These are phyloP conservation scores for Amanita inopinata DNA, from an alignment of 768 basidiomycete species.

Conservation along the genomic window DNA sequence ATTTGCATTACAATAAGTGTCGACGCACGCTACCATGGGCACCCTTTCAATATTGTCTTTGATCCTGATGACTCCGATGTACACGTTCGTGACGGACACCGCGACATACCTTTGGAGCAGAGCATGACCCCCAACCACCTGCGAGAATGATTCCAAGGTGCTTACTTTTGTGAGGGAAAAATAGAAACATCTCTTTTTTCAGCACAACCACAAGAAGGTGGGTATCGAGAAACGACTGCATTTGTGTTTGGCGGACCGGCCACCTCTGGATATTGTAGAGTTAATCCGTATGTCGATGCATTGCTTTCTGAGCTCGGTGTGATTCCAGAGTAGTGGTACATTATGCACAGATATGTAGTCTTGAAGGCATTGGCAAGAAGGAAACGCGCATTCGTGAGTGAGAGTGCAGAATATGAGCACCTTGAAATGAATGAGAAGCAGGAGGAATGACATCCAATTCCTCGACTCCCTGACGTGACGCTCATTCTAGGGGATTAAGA, in stretches of 20 bases:
- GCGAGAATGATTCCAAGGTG: neutral
- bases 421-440: neutral
- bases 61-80: slow-evolving; percentile 24
- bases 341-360: slow-evolving; percentile 5
- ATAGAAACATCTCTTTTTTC: slow-evolving; percentile 5
- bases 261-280: slow-evolving; percentile 7
- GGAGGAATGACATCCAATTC: slow-evolving; percentile 8
- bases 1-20: neutral
- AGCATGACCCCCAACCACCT: neutral
- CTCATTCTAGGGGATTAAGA: neutral
- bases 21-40: slow-evolving; percentile 44
- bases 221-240: slow-evolving; percentile 6
- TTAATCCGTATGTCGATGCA: slow-evolving; percentile 4
- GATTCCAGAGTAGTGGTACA: slow-evolving; percentile 7
- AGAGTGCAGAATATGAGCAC: neutral
- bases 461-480: slow-evolving; percentile 1
- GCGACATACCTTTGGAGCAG: slow-evolving; percentile 31
- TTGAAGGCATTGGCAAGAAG: slow-evolving; percentile 9
- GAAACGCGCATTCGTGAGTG: neutral
- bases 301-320: slow-evolving; percentile 6
- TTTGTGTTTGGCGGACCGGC: slow-evolving; percentile 2
- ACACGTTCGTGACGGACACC: slow-evolving; percentile 35
- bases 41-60: slow-evolving; percentile 20
- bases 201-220: slow-evolving; percentile 2
- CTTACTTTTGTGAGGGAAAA: slow-evolving; percentile 9